These are phyloP conservation scores for Calocera cornea DNA, from an alignment of 768 basidiomycete genomes.

Conservation along the genomic window DNA sequence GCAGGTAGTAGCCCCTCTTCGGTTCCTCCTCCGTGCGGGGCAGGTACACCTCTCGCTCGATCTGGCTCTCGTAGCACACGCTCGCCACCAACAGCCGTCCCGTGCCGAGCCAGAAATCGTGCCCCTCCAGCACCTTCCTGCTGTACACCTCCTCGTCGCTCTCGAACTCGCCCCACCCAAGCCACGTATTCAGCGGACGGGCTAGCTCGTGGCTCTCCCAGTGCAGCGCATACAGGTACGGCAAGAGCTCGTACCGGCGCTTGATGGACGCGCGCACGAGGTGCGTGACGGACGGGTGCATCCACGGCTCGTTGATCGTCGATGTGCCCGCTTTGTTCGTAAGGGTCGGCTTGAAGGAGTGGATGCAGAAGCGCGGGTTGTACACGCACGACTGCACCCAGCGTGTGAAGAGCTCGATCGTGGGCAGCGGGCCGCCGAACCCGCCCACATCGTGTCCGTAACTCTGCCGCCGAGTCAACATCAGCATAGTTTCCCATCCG, in stretches of 20 bases:
- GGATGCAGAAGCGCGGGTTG: constrained; percentile 25
- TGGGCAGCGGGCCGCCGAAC: constrained; percentile 20
- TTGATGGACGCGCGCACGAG: constrained; percentile 20
- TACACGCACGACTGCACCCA: constrained; percentile 24
- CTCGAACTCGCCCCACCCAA: constrained; percentile 21
- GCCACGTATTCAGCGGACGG: constrained; percentile 19
- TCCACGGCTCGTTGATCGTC: constrained; percentile 23
- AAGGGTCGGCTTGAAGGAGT: constrained; percentile 24
- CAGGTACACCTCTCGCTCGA: constrained; percentile 21
- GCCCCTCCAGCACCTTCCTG: constrained; percentile 20
- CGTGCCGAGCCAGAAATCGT: constrained; percentile 25
- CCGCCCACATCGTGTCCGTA: constrained; percentile 25
- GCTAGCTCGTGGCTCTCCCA: constrained; percentile 21
- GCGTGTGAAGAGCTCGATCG: constrained; percentile 22
- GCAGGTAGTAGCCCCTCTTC: constrained; percentile 20
- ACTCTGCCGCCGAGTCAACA: constrained; percentile 9
- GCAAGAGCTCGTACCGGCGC: constrained; percentile 24
- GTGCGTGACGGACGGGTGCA: constrained; percentile 11
- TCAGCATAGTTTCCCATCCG: too few species aligned
- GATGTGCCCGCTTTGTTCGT: constrained; percentile 18
- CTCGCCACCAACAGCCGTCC: constrained; percentile 22
- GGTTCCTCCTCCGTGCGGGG: constrained; percentile 18
- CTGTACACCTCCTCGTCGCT: constrained; percentile 21
- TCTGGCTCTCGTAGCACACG: constrained; percentile 18
- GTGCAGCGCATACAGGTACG: constrained; percentile 23